A percentile compares a stretch with the other conserved stretches of the same genome.
These are phyloP conservation scores for Mucor lusitanicus DNA, from an alignment of 371 early-diverging fungal genomes.

Conservation along the genomic window DNA sequence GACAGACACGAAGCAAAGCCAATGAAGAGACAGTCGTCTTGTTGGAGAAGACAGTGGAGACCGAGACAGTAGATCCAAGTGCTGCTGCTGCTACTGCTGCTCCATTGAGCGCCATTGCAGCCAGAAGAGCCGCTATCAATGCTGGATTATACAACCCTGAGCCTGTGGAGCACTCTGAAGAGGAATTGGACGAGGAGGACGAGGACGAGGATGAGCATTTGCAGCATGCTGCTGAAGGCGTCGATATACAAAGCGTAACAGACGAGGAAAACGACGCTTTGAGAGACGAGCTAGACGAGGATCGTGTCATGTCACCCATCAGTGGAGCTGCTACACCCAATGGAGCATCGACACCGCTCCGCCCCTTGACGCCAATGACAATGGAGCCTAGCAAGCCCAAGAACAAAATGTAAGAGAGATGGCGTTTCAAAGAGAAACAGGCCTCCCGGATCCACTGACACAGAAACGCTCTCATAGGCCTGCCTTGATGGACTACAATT, in stretches of 20 bases:
- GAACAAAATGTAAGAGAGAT: conserved; percentile 1
- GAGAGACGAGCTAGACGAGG: neutral
- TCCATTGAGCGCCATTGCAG: conserved; percentile 28
- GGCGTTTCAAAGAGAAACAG: neutral
- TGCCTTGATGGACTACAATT: conserved; percentile 3
- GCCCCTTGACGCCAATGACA: neutral
- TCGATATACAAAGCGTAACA: neutral
- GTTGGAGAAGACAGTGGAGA: neutral
- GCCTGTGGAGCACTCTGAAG: neutral
- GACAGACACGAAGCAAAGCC: neutral
- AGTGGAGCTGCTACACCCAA: conserved; percentile 18
- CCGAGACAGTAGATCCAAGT: neutral
- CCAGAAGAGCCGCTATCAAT: conserved; percentile 21
- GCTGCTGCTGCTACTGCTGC: neutral
- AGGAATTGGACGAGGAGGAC: neutral
- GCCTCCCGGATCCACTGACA: too few relatives aligned
- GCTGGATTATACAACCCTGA: conserved; percentile 17
- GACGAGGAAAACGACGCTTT: conserved; percentile 4
- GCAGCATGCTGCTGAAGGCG: neutral
- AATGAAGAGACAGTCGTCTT: neutral
- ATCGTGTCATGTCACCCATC: neutral
- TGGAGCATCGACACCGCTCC: neutral
- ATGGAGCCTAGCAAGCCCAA: neutral
- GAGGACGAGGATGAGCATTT: conserved; percentile 5
- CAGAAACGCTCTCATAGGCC: neutral